Conservation (phyloP, 2,329 filamentous ascomycete species). For the Torrubiellomyces zombiae region DNA sequence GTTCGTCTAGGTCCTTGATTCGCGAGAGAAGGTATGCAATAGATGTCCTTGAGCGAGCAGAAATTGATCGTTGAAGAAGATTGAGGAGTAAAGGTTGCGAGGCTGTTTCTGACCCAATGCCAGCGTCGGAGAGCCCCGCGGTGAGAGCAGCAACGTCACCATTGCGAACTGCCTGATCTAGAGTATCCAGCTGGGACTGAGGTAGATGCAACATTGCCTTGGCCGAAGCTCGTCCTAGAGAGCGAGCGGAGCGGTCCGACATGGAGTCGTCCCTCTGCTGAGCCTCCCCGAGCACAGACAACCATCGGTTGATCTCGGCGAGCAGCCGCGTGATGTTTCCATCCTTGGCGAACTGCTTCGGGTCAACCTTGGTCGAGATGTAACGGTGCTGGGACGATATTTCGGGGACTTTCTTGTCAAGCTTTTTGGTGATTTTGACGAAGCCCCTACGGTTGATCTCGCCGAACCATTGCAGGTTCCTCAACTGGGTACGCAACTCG, state of each 20-base stretch:
- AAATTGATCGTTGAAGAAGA: conserved; percentile 61
- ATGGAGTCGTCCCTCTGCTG: conserved; percentile 60
- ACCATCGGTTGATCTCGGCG: conserved; percentile 71
- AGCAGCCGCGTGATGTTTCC: conserved; percentile 30
- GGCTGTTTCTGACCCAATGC: conserved; percentile 19
- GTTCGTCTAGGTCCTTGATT: conserved; percentile 60
- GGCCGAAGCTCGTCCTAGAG: conserved; percentile 60
- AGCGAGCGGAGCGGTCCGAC: conserved; percentile 59
- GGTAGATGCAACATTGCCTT: conserved; percentile 61
- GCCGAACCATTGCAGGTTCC: conserved; percentile 94
- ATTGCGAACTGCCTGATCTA: conserved; percentile 55
- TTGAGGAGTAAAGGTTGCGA: conserved; percentile 60
- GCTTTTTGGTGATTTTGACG: conserved; percentile 96
- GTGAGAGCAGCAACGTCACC: conserved; percentile 45
- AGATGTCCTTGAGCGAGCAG: conserved; percentile 48
- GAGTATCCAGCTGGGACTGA: conserved; percentile 46
- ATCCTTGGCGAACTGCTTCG: conserved; percentile 72
- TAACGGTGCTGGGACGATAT: conserved; percentile 70
- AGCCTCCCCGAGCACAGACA: conserved; percentile 64
- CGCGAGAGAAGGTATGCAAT: conserved; percentile 55
- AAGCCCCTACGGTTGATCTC: conserved; percentile 93
- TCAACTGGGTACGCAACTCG: conserved; percentile 70
- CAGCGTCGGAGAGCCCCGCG: conserved; percentile 39
- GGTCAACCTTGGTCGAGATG: conserved; percentile 78
- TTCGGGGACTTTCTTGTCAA: conserved; percentile 81